Conservation (phyloP, 2,329 filamentous ascomycete species). For the Ophidiomyces ophidiicola region DNA sequence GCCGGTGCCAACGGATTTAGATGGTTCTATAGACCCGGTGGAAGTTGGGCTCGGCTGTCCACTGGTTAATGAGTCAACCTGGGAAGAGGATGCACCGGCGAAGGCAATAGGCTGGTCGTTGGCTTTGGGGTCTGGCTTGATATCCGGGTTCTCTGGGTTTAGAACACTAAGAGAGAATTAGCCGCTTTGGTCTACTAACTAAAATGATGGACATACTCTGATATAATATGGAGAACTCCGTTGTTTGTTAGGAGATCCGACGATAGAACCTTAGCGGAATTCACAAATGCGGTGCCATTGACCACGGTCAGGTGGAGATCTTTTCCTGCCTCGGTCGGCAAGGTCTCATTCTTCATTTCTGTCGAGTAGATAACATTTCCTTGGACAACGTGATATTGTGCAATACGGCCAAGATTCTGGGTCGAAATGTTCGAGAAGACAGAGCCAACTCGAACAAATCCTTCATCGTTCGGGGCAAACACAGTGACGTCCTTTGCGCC, state of each 20-base stretch:
- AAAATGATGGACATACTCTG: conserved; percentile 35
- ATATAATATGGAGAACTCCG: conserved; percentile 47
- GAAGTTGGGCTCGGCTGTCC: conserved; percentile 39
- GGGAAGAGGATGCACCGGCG: conserved; percentile 39
- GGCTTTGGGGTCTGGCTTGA: conserved; percentile 37
- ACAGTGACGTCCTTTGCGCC: conserved; percentile 29
- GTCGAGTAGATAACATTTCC: conserved; percentile 44
- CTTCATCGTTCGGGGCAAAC: conserved; percentile 15
- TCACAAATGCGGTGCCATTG: conserved; percentile 36
- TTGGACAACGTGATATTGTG: conserved; percentile 53
- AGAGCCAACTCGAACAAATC: conserved; percentile 13
- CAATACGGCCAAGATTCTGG: conserved; percentile 40
- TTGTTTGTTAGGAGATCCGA: conserved; percentile 43
- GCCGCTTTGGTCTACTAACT: neutral
- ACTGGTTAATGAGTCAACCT: conserved; percentile 44
- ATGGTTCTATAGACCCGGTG: conserved; percentile 21
- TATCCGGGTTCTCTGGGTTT: conserved; percentile 42
- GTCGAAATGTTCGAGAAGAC: conserved; percentile 14
- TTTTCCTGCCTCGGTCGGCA: conserved; percentile 34
- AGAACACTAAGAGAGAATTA: conserved; percentile 36
- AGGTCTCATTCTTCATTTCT: conserved; percentile 31
- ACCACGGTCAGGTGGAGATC: conserved; percentile 36
- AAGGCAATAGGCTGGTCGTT: conserved; percentile 38
- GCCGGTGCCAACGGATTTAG: conserved; percentile 19
- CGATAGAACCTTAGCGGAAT: conserved; percentile 41